Evolutionary conservation across 2,329 filamentous ascomycete species (phyloP), one percentile per base, ranked within the genome.

Genomic region (Apiospora arundinis): DNA sequence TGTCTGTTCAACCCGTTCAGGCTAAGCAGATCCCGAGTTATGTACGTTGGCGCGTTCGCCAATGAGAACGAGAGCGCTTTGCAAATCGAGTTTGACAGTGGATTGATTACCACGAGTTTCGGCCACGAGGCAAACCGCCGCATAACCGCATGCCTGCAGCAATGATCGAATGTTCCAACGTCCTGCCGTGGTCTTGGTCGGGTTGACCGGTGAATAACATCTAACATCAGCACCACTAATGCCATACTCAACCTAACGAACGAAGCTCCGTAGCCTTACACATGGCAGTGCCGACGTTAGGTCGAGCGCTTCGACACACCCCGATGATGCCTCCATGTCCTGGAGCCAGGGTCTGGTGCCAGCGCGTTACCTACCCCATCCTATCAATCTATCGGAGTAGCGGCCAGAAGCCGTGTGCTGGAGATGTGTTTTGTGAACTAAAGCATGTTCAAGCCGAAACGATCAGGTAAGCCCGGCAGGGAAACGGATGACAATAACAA

Each of bases 201-300:
- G 56, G 21, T 63, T 40, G 56, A 6, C 28, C 56, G 52, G 52
- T 60, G 8, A 63, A n/a, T 40, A 16, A 12, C 42, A 42, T 2
- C 40, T 42, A 14, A 16, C 14, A 21, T n/a, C 25, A 11, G 21
- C 2, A 63, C 56, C n/a, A 6, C 28, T 8, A 37, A 63, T 23
- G 18, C 16, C 28, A 21, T 25, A 4, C 28, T 18, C 21, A 63
- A 40, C 28, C 28, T 14, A 25, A 25, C 48, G 25, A n/a, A 21
- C 16, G 52, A 16, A 60, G 28, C 16, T 28, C n/a, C n/a, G 56
- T 40, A 63, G 56, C 56, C 56, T 32, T 40, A n/a, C 37, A 14
- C 56, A 63, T 40, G 56, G 56, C 56, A 40, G 56, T 63, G 32
- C 56, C 56, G 56, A 37, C 56, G 56, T 63, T 63, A 63, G 56